Evolutionary conservation across 2,329 filamentous ascomycete species (phyloP).

Genomic region (Simplicillium aogashimaense): DNA sequence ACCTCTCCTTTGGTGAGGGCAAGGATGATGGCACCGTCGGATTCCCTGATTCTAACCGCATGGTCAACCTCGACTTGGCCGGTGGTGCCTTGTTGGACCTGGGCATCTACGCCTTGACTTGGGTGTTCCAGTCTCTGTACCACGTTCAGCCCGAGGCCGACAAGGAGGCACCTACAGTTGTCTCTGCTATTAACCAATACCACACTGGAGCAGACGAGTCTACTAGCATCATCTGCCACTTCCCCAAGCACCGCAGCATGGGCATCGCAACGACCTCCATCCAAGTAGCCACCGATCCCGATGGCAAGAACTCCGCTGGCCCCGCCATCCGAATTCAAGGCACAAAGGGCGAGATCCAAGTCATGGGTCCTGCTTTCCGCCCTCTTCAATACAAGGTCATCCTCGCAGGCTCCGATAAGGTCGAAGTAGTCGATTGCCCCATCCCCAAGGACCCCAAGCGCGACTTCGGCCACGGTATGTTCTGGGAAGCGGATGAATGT

Average conservation of each 20-base stretch:
- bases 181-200: slow-evolving; percentile 63
- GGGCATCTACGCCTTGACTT: slow-evolving; percentile 81
- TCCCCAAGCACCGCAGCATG: slow-evolving; percentile 58
- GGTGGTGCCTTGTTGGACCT: slow-evolving; percentile 77
- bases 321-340: slow-evolving; percentile 74
- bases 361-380: slow-evolving; percentile 60
- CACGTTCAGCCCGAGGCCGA: slow-evolving; percentile 60
- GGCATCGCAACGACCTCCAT: slow-evolving; percentile 63
- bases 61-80: slow-evolving; percentile 74
- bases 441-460: slow-evolving; percentile 39
- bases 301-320: slow-evolving; percentile 46
- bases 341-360: slow-evolving; percentile 71
- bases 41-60: slow-evolving; percentile 56
- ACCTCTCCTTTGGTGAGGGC: slow-evolving; percentile 51
- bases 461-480: slow-evolving; percentile 69
- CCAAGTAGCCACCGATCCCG: slow-evolving; percentile 51
- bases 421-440: slow-evolving; percentile 42
- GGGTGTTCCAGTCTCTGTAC: slow-evolving; percentile 85
- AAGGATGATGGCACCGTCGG: slow-evolving; percentile 45
- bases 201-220: slow-evolving; percentile 66
- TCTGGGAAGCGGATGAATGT: slow-evolving; percentile 77
- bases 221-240: slow-evolving; percentile 68
- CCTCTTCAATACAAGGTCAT: slow-evolving; percentile 59
- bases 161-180: slow-evolving; percentile 59
- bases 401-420: slow-evolving; percentile 33